Percentiles rank a stretch among this genome's conserved stretches.
Conservation (phyloP, 345 rosid species). For the Heritiera littoralis region DNA sequence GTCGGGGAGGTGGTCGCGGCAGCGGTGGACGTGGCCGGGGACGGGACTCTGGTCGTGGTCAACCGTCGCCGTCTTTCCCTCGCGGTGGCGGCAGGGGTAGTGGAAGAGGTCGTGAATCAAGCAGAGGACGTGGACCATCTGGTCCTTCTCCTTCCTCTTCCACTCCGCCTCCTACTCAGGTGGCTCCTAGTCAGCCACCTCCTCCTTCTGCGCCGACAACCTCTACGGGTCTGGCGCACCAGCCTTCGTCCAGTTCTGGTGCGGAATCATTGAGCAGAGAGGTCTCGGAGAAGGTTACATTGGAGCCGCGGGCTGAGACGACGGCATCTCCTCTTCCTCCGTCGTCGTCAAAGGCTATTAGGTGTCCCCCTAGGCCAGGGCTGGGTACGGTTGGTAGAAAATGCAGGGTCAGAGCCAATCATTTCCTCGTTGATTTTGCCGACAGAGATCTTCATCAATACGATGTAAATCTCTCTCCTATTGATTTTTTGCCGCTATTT, state of each 20-base stretch:
- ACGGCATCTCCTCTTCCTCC: slow-evolving; percentile 35
- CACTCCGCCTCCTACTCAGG: not conserved
- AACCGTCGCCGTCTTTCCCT: slow-evolving; percentile 23
- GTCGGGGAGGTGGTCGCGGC: no score
- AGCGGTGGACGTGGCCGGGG: slow-evolving; percentile 20
- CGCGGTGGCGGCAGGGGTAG: not conserved
- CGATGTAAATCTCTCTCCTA: slow-evolving; percentile 41
- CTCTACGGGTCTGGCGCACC: not conserved
- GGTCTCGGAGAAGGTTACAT: slow-evolving; percentile 10
- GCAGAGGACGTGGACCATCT: not conserved
- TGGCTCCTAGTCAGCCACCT: not conserved
- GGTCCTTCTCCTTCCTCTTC: not conserved
- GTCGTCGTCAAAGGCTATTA: slow-evolving; percentile 48
- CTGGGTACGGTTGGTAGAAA: slow-evolving; percentile 42
- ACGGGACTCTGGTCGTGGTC: slow-evolving; percentile 19
- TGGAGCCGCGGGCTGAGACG: slow-evolving; percentile 11
- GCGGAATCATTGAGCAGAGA: slow-evolving; percentile 5
- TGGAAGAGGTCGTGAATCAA: not conserved
- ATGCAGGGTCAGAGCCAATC: slow-evolving; percentile 57
- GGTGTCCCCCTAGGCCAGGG: slow-evolving; percentile 47
- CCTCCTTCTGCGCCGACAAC: not conserved
- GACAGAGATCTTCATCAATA: slow-evolving; percentile 59
- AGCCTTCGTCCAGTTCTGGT: not conserved
- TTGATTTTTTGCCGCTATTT: not conserved
- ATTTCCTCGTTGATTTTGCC: slow-evolving; percentile 54